Evolutionary conservation across 2,329 filamentous ascomycete genomes (phyloP).

Genomic region (Aaosphaeria arxii): DNA sequence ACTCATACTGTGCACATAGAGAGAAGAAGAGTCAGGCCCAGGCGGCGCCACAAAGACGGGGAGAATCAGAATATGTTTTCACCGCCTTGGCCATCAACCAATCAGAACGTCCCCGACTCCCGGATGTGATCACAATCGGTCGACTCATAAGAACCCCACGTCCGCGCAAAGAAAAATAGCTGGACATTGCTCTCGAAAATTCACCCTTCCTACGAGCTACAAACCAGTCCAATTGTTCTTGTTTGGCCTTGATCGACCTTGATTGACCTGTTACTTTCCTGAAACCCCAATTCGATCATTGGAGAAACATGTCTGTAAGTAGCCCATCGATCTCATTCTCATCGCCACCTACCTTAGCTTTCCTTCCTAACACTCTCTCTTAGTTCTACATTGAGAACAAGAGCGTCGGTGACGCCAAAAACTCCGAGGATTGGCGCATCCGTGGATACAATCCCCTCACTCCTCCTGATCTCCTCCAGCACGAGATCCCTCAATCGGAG

Average conservation of each 20-base stretch:
- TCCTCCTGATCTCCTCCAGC: constrained; percentile 88
- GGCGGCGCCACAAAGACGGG: too few relatives aligned
- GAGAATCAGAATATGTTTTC: neutral
- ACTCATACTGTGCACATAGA: too few relatives aligned
- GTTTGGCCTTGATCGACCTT: neutral
- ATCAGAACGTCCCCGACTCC: constrained; percentile 22
- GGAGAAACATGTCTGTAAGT: constrained; percentile 6
- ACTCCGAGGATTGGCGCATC: constrained; percentile 52
- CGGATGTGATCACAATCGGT: constrained; percentile 11
- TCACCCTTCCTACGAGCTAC: neutral
- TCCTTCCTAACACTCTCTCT: neutral
- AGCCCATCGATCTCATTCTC: too few relatives aligned
- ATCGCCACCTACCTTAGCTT: neutral
- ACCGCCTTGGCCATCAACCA: constrained; percentile 14
- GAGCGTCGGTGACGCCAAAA: constrained; percentile 47
- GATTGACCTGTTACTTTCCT: neutral
- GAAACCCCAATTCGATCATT: neutral
- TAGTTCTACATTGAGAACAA: constrained; percentile 52
- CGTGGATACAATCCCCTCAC: constrained; percentile 92
- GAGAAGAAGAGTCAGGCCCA: too few relatives aligned
- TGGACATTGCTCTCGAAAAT: constrained; percentile 8
- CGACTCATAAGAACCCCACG: constrained; percentile 22
- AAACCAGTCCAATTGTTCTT: too few relatives aligned
- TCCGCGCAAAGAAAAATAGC: neutral
- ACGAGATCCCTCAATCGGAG: constrained; percentile 69